Base-by-base conservation (phyloP, 106 monocot genomes). In the Dendrobium officinale region DNA sequence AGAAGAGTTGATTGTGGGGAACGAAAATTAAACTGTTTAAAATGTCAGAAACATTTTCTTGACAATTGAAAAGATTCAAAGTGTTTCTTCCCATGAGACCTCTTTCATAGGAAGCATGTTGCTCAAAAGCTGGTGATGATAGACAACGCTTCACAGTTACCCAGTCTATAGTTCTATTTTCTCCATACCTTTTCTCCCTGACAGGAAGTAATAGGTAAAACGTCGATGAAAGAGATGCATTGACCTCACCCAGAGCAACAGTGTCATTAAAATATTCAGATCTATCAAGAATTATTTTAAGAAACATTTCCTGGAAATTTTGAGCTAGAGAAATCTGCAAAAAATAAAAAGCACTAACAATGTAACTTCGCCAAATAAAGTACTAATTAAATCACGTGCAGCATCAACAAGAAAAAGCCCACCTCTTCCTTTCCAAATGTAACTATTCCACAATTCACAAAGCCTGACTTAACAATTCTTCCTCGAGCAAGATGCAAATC, bases 221-320 rank as follows among this genome's bases (percentile, higher is more conserved):
- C 3, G 84, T 88, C 77, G 79, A 89, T 9, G 67, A 85, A 61
- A 77, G 55, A 75, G 73, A 42, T 67, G 54, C 67, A 77, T 78
- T 44, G 47, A 9, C 68, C 51, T 70, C 79, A 11, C 88, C 91
- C 79, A 99, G 85, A 19, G 74, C 9, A 86, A 99, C 79, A 83
- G 68, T 79, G 9, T 87, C 82, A 64, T 77, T 73, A 80, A 66
- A 79, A 83, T 91, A 93, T 55, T 92, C 93, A 44, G 86, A 78
- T 79, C 93, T 77, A 80, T 95, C 93, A 81, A 99, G 83, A 72
- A 95, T 87, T 68, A 95, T 73, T 77, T 95, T 99, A 42, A 95
- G 91, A 82, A 79, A 93, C 91, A 95, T 93, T 87, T 93, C 99
- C 81, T 99, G 99, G 67, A 91, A 99, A 49, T 89, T 85, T 78